phyloP scores from a whole-genome alignment of 169 alveolate species.

The Plasmodium gonderi region DNA sequence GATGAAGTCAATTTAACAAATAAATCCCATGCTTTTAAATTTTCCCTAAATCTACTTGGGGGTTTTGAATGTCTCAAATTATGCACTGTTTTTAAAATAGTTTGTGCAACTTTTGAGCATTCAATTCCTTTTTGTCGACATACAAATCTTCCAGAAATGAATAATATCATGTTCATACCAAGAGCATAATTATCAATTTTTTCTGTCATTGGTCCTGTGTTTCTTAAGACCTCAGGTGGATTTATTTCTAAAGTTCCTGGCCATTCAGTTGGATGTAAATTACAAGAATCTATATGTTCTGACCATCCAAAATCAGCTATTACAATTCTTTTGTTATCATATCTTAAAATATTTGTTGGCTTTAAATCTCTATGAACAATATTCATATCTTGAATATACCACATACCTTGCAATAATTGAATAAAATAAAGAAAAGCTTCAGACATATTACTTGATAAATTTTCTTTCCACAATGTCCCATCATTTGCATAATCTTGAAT shows the following conservation, averaged over 20 bases:
- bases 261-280: constrained; percentile 84
- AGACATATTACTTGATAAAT: constrained; percentile 78
- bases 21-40: constrained; percentile 84
- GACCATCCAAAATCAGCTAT: constrained; percentile 90
- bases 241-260: constrained; percentile 89
- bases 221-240: constrained; percentile 87
- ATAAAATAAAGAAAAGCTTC: constrained; percentile 86
- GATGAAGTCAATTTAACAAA: constrained; percentile 88
- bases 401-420: constrained; percentile 85
- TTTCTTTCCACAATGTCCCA: constrained; percentile 87
- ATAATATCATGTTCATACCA: constrained; percentile 85
- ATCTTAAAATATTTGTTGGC: constrained; percentile 85
- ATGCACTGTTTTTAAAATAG: constrained; percentile 81
- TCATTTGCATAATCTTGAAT: constrained; percentile 87
- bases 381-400: constrained; percentile 82
- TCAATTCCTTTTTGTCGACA: constrained; percentile 88
- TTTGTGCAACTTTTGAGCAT: constrained; percentile 86
- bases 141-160: constrained; percentile 86
- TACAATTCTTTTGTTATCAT: constrained; percentile 77
- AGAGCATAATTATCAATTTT: constrained; percentile 87
- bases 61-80: constrained; percentile 81
- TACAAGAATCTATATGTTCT: constrained; percentile 80
- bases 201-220: constrained; percentile 87
- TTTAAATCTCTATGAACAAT: constrained; percentile 85
- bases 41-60: constrained; percentile 77